A percentile compares a stretch with the other conserved stretches of the same genome.
phyloP scores from a whole-genome alignment of 2,329 filamentous ascomycete species.

The Talaromyces sp. region DNA sequence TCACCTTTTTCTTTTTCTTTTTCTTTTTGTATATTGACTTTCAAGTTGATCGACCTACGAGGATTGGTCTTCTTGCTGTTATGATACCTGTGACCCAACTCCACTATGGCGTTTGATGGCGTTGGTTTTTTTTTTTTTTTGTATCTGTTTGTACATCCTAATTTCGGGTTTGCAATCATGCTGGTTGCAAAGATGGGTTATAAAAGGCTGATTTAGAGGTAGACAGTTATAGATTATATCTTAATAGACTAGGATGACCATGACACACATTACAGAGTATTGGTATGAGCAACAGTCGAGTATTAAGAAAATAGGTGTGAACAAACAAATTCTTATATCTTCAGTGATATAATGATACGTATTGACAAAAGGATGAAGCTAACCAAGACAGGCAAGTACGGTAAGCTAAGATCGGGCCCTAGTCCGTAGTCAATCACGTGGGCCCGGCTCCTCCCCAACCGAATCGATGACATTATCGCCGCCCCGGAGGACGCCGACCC shows the following conservation, averaged over 20 bases:
- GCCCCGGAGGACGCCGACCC: no score
- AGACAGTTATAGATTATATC: background rate
- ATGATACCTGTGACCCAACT: background rate
- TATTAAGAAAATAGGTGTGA: no score
- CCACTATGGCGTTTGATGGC: background rate
- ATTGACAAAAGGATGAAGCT: background rate
- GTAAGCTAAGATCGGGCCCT: conserved; percentile 30
- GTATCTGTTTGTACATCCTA: background rate
- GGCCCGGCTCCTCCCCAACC: background rate
- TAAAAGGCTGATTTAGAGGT: background rate
- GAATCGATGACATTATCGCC: background rate
- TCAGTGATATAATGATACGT: no score
- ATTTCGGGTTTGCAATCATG: background rate
- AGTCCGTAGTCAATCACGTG: background rate
- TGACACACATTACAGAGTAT: background rate
- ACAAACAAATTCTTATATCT: no score
- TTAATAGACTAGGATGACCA: background rate
- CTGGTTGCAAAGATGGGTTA: background rate
- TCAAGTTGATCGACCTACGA: background rate
- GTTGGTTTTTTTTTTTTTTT: background rate
- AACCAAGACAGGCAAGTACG: background rate
- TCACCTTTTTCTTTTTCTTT: background rate
- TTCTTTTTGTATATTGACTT: background rate
- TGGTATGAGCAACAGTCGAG: no score
- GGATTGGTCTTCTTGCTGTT: background rate